Base-by-base conservation (phyloP, 2,329 filamentous ascomycete genomes). In the Curvularia eragrostidis region DNA sequence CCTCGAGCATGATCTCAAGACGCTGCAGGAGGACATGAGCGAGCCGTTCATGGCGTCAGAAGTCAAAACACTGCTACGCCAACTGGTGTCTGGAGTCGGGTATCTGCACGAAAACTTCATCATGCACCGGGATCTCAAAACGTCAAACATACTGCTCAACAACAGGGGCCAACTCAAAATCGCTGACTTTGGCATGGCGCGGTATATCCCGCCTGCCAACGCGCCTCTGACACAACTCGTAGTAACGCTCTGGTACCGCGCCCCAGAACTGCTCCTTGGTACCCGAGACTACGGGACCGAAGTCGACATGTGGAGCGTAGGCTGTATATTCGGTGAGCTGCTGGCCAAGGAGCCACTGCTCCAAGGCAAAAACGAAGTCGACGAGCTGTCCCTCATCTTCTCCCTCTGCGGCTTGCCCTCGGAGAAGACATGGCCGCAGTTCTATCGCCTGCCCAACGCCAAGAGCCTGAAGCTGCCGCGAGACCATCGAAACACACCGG, bases 161-260 rank as follows among this genome's bases (percentile, higher is more conserved):
- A 98, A 98, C 81, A 91, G 93, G 44, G 95, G 95, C 44, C 89
- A 91, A 75, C 89, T 99, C 77, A 97, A 97, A 78, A 89, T 99
- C 63, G 95, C 95, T 59, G 95, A 99, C 78, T 99, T 99, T 74
- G 95, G 95, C 76, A 97, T 99, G 92, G 94, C 95, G 3, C 87
- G 95, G 26, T 95, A 95, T 79, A 90, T 91, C 54, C 90, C 90
- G 49, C 71, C 73, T 2, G 39, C 66, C 3, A 87, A 91, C 66
- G 93, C 94, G 3, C 83, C 88, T 0, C 84, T 98, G 59, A 98
- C 95, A 2, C 90, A 94, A 73, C 86, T 98, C 46, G 95, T 99
- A 61, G 94, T 98, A 18, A 99, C 95, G 6, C 85, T 99, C 6
- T 99, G 95, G 95, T 99, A 99, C 77, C 91, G 95, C 55, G 85